Base-by-base conservation (phyloP, 768 basidiomycete species). In the Suillus hirtellus region DNA sequence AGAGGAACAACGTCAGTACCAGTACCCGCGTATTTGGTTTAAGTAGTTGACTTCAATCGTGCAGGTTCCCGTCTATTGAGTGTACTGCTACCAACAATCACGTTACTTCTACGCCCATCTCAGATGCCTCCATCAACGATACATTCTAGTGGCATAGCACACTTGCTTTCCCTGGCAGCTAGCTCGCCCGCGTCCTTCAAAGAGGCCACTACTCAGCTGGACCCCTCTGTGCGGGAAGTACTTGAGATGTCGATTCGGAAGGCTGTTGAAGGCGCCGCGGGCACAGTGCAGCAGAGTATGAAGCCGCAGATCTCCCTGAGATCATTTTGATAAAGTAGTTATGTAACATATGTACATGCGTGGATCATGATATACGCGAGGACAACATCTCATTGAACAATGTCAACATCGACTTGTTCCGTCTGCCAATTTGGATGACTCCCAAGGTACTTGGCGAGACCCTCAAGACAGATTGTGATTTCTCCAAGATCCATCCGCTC, bases 291-390 rank as follows among this genome's bases (percentile, higher is more conserved):
- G 69, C 67, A 75, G 15, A 67, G 79, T 5, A 71, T 78, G 14
- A 92, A 90, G 71, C 92, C 90, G 3, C 90, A 92, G 72, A 93
- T 93, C 59, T 93, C 90, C 3, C 73, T 93, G 42, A 79, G 89
- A 56, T 86, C 89, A 0, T 92, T 92, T 70, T 91, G 66, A 78
- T 63, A 37, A 37, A 44, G 12, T 34, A 56, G 4, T n/a, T 63
- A n/a, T n/a, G n/a, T n/a, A 47, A 37, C 38, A 37, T 31, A 15
- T 53, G 42, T 50, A 31, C 14, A 27, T 58, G 17, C 24, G 9
- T 24, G 27, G 15, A 42, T 27, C 21, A 47, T 47, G 8, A 9
- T 12, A n/a, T n/a, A 6, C 11, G n/a, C 11, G 34, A 24, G 21
- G 21, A 38, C 38, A 56, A 40, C 17, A 37, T 35, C 7, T 56